Conservation (phyloP, 352 stramenopile genomes). For the Pythium vanterpoolii region DNA sequence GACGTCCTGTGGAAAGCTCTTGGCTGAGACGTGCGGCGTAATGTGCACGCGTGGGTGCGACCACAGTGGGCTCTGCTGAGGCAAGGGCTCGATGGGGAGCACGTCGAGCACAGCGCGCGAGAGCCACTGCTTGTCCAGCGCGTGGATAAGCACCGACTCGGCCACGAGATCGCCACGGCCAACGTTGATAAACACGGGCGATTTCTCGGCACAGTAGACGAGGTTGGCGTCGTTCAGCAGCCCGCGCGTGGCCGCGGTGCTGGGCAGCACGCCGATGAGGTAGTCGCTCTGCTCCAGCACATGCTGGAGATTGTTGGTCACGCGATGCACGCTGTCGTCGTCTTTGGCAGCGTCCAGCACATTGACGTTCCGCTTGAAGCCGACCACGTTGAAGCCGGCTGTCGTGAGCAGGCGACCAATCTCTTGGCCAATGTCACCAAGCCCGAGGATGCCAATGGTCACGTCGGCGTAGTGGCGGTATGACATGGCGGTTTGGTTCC, state of each 20-base stretch:
- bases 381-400: constrained; percentile 53
- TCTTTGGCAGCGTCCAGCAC: constrained; percentile 17
- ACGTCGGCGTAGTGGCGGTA: constrained; percentile 49
- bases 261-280: constrained; percentile 80
- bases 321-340: constrained; percentile 28
- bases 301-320: constrained; percentile 46
- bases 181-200: constrained; percentile 86
- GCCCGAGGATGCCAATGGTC: constrained; percentile 54
- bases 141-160: constrained; percentile 50
- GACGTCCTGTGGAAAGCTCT: constrained; percentile 74
- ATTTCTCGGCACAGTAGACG: constrained; percentile 31
- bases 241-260: constrained; percentile 60
- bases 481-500: constrained; percentile 29
- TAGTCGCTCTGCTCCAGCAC: constrained; percentile 65
- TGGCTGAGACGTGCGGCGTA: constrained; percentile 79
- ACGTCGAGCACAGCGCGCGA: constrained; percentile 64
- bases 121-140: constrained; percentile 59
- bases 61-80: constrained; percentile 60
- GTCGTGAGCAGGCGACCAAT: constrained; percentile 49
- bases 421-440: constrained; percentile 59
- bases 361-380: constrained; percentile 60
- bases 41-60: constrained; percentile 52
- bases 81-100: constrained; percentile 56
- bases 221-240: constrained; percentile 56
- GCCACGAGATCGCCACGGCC: constrained; percentile 79